A percentile compares a stretch with the other conserved stretches of the same genome.
These are phyloP conservation scores for Fraxinus sp. DNA, from an alignment of 305 asterid species.

Conservation along the genomic window DNA sequence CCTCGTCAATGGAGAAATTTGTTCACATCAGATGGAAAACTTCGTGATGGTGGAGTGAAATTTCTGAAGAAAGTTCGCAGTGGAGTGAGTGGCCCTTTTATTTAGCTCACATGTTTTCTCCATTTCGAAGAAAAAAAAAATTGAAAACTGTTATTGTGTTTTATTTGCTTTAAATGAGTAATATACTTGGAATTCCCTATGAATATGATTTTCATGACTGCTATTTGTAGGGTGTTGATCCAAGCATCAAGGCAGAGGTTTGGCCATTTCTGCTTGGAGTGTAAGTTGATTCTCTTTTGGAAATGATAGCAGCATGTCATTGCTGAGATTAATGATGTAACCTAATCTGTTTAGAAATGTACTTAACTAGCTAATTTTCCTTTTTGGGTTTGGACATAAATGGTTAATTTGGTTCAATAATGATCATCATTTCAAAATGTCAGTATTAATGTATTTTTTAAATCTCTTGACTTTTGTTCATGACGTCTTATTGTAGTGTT, in stretches of 20 bases:
- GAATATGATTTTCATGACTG: slow-evolving; percentile 15
- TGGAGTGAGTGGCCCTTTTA: slow-evolving; percentile 61
- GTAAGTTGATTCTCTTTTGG: slow-evolving; percentile 53
- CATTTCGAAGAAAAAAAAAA: not conserved
- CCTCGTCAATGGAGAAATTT: slow-evolving; percentile 76
- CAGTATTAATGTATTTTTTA: slow-evolving; percentile 5
- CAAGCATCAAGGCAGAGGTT: slow-evolving; percentile 83
- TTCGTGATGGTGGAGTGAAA: slow-evolving; percentile 74
- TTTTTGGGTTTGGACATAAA: not conserved
- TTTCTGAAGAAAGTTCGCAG: slow-evolving; percentile 91
- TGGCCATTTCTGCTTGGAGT: slow-evolving; percentile 99
- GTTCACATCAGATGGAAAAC: slow-evolving; percentile 81
- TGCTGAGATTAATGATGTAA: slow-evolving; percentile 17
- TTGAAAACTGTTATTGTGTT: not conserved
- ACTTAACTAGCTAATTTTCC: not conserved
- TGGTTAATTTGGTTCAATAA: not conserved
- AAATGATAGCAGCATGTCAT: not conserved
- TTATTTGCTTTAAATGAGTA: not conserved
- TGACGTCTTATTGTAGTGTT: not conserved
- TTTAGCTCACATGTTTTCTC: slow-evolving; percentile 15
- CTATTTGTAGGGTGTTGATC: slow-evolving; percentile 78
- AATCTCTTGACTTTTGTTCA: not conserved
- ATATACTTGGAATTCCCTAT: slow-evolving; percentile 15
- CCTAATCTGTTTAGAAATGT: not conserved
- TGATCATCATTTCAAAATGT: not conserved